phyloP scores from a whole-genome alignment of 768 basidiomycete species.

The Rhizopogon roseolus region DNA sequence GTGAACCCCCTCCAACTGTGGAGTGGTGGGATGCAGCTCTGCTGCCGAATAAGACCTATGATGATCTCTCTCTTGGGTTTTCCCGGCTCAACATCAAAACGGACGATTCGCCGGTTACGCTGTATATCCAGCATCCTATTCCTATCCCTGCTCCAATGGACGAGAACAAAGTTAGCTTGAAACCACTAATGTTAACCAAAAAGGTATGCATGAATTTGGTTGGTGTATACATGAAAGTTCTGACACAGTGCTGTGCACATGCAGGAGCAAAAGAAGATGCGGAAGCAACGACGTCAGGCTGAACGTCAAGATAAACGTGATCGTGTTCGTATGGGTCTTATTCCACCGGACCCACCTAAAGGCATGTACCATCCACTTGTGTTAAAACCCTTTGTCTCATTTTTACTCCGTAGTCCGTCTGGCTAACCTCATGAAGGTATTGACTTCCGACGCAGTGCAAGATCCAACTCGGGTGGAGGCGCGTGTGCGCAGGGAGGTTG shows the following conservation, averaged over 20 bases:
- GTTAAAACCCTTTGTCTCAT: not conserved
- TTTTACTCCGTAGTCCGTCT: slow-evolving; percentile 62
- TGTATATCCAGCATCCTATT: slow-evolving; percentile 96
- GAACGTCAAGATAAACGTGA: slow-evolving; percentile 94
- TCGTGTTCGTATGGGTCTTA: slow-evolving; percentile 90
- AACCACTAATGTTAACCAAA: slow-evolving; percentile 89
- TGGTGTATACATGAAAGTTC: slow-evolving; percentile 11
- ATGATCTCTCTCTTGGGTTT: slow-evolving; percentile 60
- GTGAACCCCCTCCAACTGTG: slow-evolving; percentile 79
- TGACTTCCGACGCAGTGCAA: slow-evolving; percentile 94
- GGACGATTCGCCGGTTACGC: slow-evolving; percentile 70
- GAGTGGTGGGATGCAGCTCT: slow-evolving; percentile 98
- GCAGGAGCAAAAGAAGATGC: slow-evolving; percentile 94
- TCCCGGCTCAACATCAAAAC: slow-evolving; percentile 60
- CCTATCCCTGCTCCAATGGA: slow-evolving; percentile 90
- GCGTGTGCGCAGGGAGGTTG: slow-evolving; percentile 89
- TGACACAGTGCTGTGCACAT: not conserved
- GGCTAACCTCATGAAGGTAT: slow-evolving; percentile 94
- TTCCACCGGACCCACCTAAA: slow-evolving; percentile 94
- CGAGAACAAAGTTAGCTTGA: slow-evolving; percentile 71
- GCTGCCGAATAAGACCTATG: slow-evolving; percentile 75
- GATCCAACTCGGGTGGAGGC: slow-evolving; percentile 98
- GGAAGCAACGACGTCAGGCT: slow-evolving; percentile 81
- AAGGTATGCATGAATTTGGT: slow-evolving; percentile 40
- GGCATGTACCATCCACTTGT: slow-evolving; percentile 38